These are phyloP conservation scores for grape (Vitis vinifera) DNA, from an alignment of 164 flowering plant genomes.

Conservation along the genomic window DNA sequence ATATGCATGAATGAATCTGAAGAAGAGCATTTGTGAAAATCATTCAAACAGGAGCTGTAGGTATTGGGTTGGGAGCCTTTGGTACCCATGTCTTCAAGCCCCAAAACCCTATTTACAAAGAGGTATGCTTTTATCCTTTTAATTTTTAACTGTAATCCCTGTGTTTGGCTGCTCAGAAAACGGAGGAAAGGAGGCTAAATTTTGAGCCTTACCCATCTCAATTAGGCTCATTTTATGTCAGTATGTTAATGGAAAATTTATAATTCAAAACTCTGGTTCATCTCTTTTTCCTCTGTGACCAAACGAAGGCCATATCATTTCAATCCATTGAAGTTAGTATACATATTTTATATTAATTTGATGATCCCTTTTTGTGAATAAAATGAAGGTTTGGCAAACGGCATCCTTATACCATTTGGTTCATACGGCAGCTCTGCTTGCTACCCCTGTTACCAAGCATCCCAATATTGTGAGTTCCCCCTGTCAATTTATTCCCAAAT, in stretches of 20 bases:
- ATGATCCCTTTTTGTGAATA: not conserved
- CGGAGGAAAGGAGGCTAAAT: not conserved
- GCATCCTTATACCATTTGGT: conserved; percentile 91
- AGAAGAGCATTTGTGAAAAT: not conserved
- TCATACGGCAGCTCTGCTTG: conserved; percentile 88
- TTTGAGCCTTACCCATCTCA: not conserved
- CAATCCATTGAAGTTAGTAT: too few relatives aligned
- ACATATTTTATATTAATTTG: too few relatives aligned
- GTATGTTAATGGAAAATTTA: too few relatives aligned
- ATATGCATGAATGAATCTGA: conserved; percentile 9
- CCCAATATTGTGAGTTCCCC: conserved; percentile 63
- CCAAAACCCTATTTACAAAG: conserved; percentile 73
- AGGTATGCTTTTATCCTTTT: conserved; percentile 35
- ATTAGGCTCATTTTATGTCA: too few relatives aligned
- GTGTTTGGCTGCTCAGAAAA: too few relatives aligned
- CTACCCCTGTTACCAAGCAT: conserved; percentile 70
- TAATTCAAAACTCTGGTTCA: not conserved
- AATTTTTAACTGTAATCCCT: too few relatives aligned
- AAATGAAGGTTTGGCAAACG: conserved; percentile 83
- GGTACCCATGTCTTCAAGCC: conserved; percentile 93
- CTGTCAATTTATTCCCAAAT: too few relatives aligned
- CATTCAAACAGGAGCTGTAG: conserved; percentile 62
- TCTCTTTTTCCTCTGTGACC: not conserved
- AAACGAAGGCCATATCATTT: too few relatives aligned
- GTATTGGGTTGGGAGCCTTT: conserved; percentile 83